phyloP scores from a whole-genome alignment of 2,329 filamentous ascomycete genomes.

The Diaporthe batatas region DNA sequence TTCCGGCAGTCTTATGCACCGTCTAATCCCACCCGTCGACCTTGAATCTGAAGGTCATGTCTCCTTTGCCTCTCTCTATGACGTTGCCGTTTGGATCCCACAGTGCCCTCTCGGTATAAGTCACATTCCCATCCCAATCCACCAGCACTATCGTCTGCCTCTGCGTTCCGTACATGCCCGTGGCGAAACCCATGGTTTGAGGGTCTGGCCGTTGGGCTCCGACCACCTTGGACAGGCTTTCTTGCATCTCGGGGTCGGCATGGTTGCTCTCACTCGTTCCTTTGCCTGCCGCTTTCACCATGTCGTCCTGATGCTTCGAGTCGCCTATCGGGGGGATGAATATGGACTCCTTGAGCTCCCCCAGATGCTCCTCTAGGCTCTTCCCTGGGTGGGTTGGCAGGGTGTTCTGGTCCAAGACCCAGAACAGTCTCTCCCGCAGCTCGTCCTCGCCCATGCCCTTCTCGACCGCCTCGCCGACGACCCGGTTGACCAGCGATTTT shows the following conservation, averaged over 20 bases:
- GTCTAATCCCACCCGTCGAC: conserved; percentile 65
- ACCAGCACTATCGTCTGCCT: conserved; percentile 73
- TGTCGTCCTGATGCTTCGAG: conserved; percentile 58
- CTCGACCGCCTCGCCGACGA: conserved; percentile 57
- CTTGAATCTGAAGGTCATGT: conserved; percentile 67
- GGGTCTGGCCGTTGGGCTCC: conserved; percentile 52
- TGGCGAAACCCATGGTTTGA: conserved; percentile 60
- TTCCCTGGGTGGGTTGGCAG: conserved; percentile 60
- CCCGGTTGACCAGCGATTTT: conserved; percentile 58
- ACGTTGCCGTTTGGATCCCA: conserved; percentile 70
- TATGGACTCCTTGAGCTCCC: conserved; percentile 69
- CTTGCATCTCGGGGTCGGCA: conserved; percentile 53
- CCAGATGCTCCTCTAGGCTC: conserved; percentile 67
- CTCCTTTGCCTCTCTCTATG: conserved; percentile 66
- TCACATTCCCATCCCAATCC: conserved; percentile 73
- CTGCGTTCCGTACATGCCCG: conserved; percentile 75
- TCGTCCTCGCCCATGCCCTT: conserved; percentile 58
- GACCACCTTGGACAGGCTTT: conserved; percentile 49
- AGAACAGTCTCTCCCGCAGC: conserved; percentile 65
- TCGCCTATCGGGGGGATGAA: conserved; percentile 72
- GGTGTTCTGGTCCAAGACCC: conserved; percentile 69
- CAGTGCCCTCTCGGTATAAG: conserved; percentile 70
- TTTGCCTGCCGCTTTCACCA: conserved; percentile 57
- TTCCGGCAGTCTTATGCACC: not conserved
- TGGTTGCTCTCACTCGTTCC: conserved; percentile 50